phyloP scores from a whole-genome alignment of 768 basidiomycete species.

The Amanita rimosa region DNA sequence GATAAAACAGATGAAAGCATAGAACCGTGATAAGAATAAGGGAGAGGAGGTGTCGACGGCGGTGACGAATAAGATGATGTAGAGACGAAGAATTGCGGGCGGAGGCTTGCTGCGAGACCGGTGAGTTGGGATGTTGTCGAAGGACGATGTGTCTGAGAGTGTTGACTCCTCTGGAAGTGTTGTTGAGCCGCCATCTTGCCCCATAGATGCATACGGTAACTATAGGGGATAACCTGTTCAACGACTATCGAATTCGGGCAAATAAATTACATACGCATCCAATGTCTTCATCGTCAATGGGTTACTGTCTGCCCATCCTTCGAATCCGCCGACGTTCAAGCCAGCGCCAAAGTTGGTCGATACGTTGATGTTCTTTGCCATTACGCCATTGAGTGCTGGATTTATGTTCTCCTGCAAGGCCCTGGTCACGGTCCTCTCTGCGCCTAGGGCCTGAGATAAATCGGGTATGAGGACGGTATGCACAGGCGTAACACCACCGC shows the following conservation, averaged over 20 bases:
- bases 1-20: conserved; percentile 24
- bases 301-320: conserved; percentile 69
- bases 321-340: conserved; percentile 38
- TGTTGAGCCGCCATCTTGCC: conserved; percentile 79
- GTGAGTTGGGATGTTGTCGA: conserved; percentile 18
- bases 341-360: conserved; percentile 2
- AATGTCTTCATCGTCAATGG: conserved; percentile 82
- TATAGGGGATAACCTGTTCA: conserved; percentile 13
- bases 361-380: conserved; percentile 9
- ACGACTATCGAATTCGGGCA: conserved; percentile 4
- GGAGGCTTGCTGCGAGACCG: conserved; percentile 30
- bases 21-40: neutral
- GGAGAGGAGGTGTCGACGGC: conserved; percentile 11
- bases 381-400: conserved; percentile 44
- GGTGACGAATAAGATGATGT: conserved; percentile 9
- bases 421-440: conserved; percentile 13
- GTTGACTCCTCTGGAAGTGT: conserved; percentile 24
- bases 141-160: conserved; percentile 19
- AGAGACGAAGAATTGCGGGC: conserved; percentile 25
- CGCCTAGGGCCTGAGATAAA: conserved; percentile 8
- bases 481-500: conserved; percentile 73
- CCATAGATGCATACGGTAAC: conserved; percentile 89
- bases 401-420: conserved; percentile 71
- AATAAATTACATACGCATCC: conserved; percentile 47
- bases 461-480: conserved; percentile 80